Conservation (phyloP, 2,329 filamentous ascomycete genomes). For the Calonectria multiphialidica region DNA sequence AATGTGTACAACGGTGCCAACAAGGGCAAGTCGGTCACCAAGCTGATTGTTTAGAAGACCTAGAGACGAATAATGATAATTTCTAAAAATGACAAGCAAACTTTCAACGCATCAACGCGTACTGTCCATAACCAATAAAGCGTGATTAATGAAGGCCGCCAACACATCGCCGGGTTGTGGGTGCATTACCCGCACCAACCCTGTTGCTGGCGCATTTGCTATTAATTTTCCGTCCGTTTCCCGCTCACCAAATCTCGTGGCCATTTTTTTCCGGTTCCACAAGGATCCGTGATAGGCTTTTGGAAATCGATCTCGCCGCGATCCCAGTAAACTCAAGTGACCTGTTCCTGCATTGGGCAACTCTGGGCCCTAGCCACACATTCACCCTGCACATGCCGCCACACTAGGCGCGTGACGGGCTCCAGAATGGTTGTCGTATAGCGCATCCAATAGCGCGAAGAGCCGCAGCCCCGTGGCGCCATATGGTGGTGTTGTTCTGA, state of each 20-base stretch:
- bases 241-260: not conserved
- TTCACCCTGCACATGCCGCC: not conserved
- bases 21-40: constrained; percentile 24
- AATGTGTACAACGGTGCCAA: constrained; percentile 24
- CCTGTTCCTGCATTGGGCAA: not conserved
- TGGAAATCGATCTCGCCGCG: not conserved
- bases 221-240: not conserved
- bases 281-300: not conserved
- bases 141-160: no score
- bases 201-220: no score
- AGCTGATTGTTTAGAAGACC: constrained; percentile 6
- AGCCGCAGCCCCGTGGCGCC: no score
- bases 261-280: not conserved
- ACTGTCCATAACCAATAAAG: no score
- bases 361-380: not conserved
- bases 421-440: no score
- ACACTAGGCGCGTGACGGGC: not conserved
- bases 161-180: no score
- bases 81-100: not conserved
- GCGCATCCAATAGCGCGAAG: no score
- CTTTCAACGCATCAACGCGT: not conserved
- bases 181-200: no score
- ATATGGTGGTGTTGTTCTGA: no score
- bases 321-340: not conserved
- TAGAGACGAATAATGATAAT: not conserved